Percentiles rank a stretch among this genome's conserved stretches.
Conservation (phyloP, 768 basidiomycete species). For the Tephrocybe sp. region DNA sequence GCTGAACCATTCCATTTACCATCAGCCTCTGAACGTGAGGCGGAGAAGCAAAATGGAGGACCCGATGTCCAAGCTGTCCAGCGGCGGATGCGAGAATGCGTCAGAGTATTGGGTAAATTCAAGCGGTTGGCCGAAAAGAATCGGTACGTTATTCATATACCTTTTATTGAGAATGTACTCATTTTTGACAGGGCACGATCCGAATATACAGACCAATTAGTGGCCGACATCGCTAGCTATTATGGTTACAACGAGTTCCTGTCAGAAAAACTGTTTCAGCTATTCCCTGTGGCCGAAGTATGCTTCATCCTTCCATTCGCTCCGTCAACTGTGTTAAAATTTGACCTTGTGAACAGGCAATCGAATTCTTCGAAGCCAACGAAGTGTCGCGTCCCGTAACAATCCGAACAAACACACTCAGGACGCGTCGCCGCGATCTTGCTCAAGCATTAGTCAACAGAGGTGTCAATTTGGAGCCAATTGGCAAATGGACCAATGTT, state of each 20-base stretch:
- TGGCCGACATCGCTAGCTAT: conserved; percentile 89
- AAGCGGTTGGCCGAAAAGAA: conserved; percentile 62
- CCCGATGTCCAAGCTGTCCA: conserved; percentile 77
- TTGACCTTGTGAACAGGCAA: conserved; percentile 55
- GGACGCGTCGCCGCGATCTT: conserved; percentile 89
- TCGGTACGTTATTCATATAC: conserved; percentile 45
- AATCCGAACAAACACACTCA: conserved; percentile 95
- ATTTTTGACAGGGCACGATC: conserved; percentile 63
- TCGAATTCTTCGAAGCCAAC: conserved; percentile 98
- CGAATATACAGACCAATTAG: conserved; percentile 86
- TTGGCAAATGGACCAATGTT: conserved; percentile 99
- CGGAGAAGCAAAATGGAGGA: conserved; percentile 65
- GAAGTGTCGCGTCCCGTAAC: conserved; percentile 95
- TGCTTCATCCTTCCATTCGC: too few species aligned
- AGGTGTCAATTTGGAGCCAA: conserved; percentile 95
- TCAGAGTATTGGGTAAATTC: conserved; percentile 70
- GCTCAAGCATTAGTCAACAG: conserved; percentile 92
- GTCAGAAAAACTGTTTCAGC: conserved; percentile 88
- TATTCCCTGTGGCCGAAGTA: conserved; percentile 93
- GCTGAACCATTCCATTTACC: conserved; percentile 61
- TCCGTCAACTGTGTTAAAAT: conserved; percentile 8
- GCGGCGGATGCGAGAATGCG: conserved; percentile 75
- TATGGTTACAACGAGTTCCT: conserved; percentile 98
- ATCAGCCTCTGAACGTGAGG: conserved; percentile 67
- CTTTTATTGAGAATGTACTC: background rate